phyloP scores from a whole-genome alignment of 1,284 basidiomycete genomes.

The Paramarasmius palmivorus region DNA sequence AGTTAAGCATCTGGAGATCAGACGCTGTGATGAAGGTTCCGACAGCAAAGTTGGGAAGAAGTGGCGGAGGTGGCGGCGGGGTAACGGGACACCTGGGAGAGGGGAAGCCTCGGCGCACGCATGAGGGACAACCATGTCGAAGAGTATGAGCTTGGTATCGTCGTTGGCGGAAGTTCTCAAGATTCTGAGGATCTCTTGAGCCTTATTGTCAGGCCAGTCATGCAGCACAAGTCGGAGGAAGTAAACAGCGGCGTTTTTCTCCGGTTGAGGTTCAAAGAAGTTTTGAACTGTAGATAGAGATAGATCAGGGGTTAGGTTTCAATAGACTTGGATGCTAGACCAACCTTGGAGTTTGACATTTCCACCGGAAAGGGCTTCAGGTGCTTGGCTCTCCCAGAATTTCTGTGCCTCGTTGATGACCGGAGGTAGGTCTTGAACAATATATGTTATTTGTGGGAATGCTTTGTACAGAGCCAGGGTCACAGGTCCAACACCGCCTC shows the following conservation, averaged over 20 bases:
- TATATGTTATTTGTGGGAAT: constrained; percentile 12
- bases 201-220: constrained; percentile 25
- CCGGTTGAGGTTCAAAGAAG: constrained; percentile 26
- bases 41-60: constrained; percentile 3
- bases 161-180: constrained; percentile 21
- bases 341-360: constrained; percentile 18
- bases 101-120: constrained; percentile 1
- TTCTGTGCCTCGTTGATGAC: constrained; percentile 13
- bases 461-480: constrained; percentile 15
- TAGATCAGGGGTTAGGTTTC: not conserved
- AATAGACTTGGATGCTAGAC: too few species aligned
- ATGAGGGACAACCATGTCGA: constrained; percentile 17
- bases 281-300: constrained; percentile 21
- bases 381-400: constrained; percentile 14
- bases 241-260: constrained; percentile 23
- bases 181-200: constrained; percentile 20
- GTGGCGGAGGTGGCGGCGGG: not conserved
- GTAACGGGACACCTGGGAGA: not conserved
- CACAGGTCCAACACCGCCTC: constrained; percentile 18
- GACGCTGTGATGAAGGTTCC: not conserved
- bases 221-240: constrained; percentile 24
- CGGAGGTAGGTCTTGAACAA: constrained; percentile 19
- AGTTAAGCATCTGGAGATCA: constrained; percentile 6
- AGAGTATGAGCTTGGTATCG: constrained; percentile 23
- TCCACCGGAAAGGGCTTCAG: constrained; percentile 10